Percentiles rank a stretch among this genome's conserved stretches.
These are phyloP conservation scores for Beauveria sp. DNA, from an alignment of 2,329 filamentous ascomycete genomes.

Conservation along the genomic window DNA sequence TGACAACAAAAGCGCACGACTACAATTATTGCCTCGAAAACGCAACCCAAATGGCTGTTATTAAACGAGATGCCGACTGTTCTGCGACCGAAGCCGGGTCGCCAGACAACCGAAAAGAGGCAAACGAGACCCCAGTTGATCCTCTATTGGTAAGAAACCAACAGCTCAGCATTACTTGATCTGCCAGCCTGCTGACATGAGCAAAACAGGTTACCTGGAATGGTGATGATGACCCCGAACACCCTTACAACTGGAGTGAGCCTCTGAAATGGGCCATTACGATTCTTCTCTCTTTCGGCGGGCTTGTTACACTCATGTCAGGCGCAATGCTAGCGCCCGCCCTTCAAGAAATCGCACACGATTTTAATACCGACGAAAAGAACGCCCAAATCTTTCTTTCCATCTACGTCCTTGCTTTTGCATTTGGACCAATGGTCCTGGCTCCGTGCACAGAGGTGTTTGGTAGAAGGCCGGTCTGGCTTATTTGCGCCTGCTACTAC, in stretches of 20 bases:
- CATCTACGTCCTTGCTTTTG: slow-evolving; percentile 28
- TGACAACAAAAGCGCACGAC: neutral
- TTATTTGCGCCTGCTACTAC: slow-evolving; percentile 25
- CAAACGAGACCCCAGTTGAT: neutral
- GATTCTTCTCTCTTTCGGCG: slow-evolving; percentile 24
- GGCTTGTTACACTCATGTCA: slow-evolving; percentile 29
- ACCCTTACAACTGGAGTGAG: slow-evolving; percentile 4
- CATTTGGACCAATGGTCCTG: slow-evolving; percentile 25
- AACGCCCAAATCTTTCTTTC: slow-evolving; percentile 25
- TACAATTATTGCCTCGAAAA: neutral
- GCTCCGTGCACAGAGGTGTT: slow-evolving; percentile 27
- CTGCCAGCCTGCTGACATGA: neutral
- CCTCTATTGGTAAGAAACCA: neutral
- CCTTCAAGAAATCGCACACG: slow-evolving; percentile 23
- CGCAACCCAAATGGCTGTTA: neutral
- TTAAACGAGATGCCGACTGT: neutral
- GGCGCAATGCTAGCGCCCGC: slow-evolving; percentile 30
- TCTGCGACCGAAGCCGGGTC: neutral
- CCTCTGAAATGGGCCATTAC: slow-evolving; percentile 18
- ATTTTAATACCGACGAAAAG: slow-evolving; percentile 20
- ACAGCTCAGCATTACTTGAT: neutral
- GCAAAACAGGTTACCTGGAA: slow-evolving; percentile 34
- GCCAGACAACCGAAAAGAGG: neutral
- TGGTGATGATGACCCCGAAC: slow-evolving; percentile 35
- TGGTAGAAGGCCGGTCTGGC: slow-evolving; percentile 27